Evolutionary conservation across 305 asterid species (phyloP).

Genomic region (Solanum hybrid): DNA sequence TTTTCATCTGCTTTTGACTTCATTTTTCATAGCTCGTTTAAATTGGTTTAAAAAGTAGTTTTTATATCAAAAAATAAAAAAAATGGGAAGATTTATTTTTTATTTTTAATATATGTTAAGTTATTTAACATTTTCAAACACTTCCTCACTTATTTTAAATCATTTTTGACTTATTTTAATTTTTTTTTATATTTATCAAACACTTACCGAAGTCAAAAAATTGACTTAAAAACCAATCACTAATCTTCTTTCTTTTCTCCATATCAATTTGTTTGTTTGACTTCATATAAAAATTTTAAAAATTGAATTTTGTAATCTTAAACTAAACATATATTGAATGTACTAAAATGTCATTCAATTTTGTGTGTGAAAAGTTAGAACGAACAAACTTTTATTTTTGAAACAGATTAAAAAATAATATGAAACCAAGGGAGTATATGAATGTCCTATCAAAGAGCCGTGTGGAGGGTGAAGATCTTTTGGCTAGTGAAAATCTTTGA

Average conservation of each 20-base stretch:
- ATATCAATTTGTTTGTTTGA: background rate
- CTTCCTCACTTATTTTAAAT: too few relatives aligned
- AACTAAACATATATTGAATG: background rate
- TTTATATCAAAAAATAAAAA: too few relatives aligned
- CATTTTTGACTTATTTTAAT: too few relatives aligned
- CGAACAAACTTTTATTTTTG: background rate
- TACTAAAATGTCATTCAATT: background rate
- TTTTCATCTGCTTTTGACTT: conserved; percentile 10
- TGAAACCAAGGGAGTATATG: background rate
- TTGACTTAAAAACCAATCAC: background rate
- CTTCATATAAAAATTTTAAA: accelerated
- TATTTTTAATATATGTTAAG: too few relatives aligned
- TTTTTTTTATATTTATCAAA: background rate
- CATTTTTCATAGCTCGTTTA: background rate
- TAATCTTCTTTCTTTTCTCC: background rate
- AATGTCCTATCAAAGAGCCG: background rate
- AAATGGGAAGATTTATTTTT: too few relatives aligned
- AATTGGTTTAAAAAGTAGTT: background rate
- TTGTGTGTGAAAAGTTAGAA: background rate
- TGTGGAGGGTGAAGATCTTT: background rate
- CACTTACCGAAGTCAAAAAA: too few relatives aligned
- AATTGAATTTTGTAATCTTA: background rate
- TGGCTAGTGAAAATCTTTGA: background rate
- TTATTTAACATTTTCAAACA: too few relatives aligned
- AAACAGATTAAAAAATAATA: background rate